A percentile compares a stretch with the other conserved stretches of the same genome.
Conservation (phyloP, 1,284 basidiomycete genomes). For the Ceratobasidium sp. region DNA sequence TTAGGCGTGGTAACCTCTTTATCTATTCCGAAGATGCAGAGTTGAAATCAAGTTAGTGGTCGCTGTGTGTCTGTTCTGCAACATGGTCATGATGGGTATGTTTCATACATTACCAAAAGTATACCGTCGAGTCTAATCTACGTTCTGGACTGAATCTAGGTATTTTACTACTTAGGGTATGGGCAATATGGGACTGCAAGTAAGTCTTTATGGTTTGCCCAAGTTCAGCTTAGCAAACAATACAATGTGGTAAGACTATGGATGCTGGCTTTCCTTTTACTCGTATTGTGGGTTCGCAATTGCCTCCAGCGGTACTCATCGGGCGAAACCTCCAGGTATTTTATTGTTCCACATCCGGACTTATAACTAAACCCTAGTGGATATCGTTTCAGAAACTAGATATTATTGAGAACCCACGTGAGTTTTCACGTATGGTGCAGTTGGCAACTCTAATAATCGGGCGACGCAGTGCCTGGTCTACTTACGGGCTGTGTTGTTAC, state of each 20-base stretch:
- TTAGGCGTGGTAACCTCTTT: background rate
- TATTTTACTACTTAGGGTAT: constrained; percentile 6
- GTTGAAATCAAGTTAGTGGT: background rate
- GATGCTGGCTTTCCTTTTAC: constrained; percentile 1
- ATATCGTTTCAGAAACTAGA: background rate
- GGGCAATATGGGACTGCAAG: constrained; percentile 27
- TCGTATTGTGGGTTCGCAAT: background rate
- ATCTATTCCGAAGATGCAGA: background rate
- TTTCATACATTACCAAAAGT: background rate
- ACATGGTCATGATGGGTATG: constrained; percentile 16
- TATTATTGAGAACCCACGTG: constrained; percentile 11
- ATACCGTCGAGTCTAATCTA: background rate
- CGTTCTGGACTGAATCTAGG: too few relatives aligned
- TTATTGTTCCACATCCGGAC: too few relatives aligned
- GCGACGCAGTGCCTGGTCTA: constrained; percentile 1
- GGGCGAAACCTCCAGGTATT: background rate
- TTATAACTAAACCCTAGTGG: background rate
- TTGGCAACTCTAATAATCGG: too few relatives aligned
- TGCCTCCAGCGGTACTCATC: constrained; percentile 11
- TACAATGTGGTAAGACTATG: background rate
- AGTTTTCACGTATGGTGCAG: too few relatives aligned
- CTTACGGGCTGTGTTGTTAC: constrained; percentile 13
- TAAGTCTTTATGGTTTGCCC: background rate
- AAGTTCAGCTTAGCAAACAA: too few relatives aligned
- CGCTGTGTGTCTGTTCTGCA: background rate